Percentiles rank a stretch among this genome's conserved stretches.
These are phyloP conservation scores for Antarctomyces pellizariae DNA, from an alignment of 495 filamentous ascomycete genomes.

Conservation along the genomic window DNA sequence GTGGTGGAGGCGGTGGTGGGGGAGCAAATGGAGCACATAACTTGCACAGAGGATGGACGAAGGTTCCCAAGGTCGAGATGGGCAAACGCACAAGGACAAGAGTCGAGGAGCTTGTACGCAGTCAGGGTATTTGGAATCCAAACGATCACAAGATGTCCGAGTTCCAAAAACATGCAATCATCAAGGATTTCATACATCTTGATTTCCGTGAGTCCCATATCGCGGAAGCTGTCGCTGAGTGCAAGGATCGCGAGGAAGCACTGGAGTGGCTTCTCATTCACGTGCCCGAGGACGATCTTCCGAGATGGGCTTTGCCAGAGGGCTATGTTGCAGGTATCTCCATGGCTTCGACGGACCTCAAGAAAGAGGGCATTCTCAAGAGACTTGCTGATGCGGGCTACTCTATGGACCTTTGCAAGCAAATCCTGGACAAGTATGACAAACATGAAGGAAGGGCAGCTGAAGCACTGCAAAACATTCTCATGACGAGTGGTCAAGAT, in stretches of 20 bases:
- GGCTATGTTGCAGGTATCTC: conserved; percentile 71
- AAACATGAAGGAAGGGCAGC: conserved; percentile 65
- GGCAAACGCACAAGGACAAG: conserved; percentile 49
- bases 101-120: conserved; percentile 55
- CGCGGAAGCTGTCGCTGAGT: conserved; percentile 67
- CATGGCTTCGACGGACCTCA: conserved; percentile 56
- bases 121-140: conserved; percentile 70
- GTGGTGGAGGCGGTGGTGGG: conserved; percentile 14
- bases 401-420: conserved; percentile 56
- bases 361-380: conserved; percentile 55
- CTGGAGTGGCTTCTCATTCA: conserved; percentile 85
- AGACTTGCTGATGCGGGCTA: conserved; percentile 68
- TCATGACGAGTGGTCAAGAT: conserved; percentile 25
- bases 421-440: conserved; percentile 36
- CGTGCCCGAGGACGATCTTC: conserved; percentile 88
- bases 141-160: conserved; percentile 37
- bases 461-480: conserved; percentile 46
- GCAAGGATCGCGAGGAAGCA: conserved; percentile 81
- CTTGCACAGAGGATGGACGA: conserved; percentile 47
- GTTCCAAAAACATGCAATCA: conserved; percentile 29
- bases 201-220: conserved; percentile 76
- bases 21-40: conserved; percentile 14
- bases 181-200: conserved; percentile 49
- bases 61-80: conserved; percentile 80
- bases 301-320: conserved; percentile 72